phyloP scores from a whole-genome alignment of 495 filamentous ascomycete genomes.

The Hypoxylon rickii region DNA sequence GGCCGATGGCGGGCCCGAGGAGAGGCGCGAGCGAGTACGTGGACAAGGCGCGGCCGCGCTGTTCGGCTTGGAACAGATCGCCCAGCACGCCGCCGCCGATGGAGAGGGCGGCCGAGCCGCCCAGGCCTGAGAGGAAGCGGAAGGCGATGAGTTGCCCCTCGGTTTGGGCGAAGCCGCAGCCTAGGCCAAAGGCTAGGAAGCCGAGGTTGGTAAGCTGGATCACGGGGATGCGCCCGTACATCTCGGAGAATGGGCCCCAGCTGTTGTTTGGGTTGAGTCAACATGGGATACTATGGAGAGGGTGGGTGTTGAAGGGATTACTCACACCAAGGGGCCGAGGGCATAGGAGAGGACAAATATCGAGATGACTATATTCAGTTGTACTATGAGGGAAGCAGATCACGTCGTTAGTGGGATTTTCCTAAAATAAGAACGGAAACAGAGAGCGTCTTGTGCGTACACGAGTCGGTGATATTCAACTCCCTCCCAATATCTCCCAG shows the following conservation, averaged over 20 bases:
- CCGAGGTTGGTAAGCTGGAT: constrained; percentile 57
- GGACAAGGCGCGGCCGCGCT: constrained; percentile 66
- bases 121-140: constrained; percentile 61
- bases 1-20: constrained; percentile 68
- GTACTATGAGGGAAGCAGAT: constrained; percentile 37
- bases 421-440: background rate
- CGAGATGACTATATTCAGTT: constrained; percentile 65
- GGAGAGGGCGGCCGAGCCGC: constrained; percentile 56
- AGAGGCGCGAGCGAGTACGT: constrained; percentile 68
- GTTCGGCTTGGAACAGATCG: constrained; percentile 65
- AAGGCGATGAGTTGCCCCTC: constrained; percentile 59
- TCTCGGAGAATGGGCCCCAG: constrained; percentile 65
- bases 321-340: constrained; percentile 35
- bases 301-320: constrained; percentile 24
- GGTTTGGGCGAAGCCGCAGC: constrained; percentile 59
- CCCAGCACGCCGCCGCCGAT: constrained; percentile 64
- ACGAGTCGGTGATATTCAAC: constrained; percentile 59
- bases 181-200: constrained; percentile 62
- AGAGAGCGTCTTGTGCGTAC: constrained; percentile 20
- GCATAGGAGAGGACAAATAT: constrained; percentile 79
- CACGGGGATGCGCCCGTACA: constrained; percentile 64
- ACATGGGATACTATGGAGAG: background rate
- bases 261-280: constrained; percentile 45
- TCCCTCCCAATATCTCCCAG: constrained; percentile 60
- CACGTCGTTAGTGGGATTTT: background rate